Conservation (phyloP, 2,329 filamentous ascomycete species). For the Teratosphaeriaceae sp. region DNA sequence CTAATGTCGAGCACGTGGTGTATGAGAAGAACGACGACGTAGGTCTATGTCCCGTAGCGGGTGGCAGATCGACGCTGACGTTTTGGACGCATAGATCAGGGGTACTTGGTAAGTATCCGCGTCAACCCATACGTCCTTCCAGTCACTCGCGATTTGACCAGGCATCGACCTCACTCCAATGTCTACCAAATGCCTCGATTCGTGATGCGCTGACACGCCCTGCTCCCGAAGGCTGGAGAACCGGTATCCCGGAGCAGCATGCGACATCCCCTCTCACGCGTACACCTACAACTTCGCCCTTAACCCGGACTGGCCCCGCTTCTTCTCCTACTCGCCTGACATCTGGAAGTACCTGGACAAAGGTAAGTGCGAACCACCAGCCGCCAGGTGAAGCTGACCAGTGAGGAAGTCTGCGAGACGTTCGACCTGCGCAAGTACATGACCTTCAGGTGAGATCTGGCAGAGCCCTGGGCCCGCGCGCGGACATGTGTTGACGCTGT, state of each 20-base stretch:
- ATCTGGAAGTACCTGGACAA: conserved; percentile 45
- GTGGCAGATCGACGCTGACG: not conserved
- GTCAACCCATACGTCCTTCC: too few species aligned
- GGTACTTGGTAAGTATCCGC: too few species aligned
- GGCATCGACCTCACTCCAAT: too few species aligned
- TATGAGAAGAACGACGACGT: conserved; percentile 42
- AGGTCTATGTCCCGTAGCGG: conserved; percentile 14
- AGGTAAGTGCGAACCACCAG: too few species aligned
- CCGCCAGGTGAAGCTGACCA: too few species aligned
- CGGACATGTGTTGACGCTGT: too few species aligned
- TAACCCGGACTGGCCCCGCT: conserved; percentile 18
- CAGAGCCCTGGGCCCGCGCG: too few species aligned
- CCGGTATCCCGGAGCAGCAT: conserved; percentile 31
- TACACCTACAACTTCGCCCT: conserved; percentile 40
- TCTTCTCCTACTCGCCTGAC: conserved; percentile 40
- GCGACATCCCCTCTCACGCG: conserved; percentile 41
- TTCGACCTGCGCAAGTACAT: conserved; percentile 48
- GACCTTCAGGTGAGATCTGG: too few species aligned
- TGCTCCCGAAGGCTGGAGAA: too few species aligned
- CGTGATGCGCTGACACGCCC: too few species aligned
- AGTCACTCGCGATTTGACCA: too few species aligned
- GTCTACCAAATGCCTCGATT: too few species aligned
- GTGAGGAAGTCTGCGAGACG: conserved; percentile 41
- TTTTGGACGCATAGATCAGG: conserved; percentile 22
- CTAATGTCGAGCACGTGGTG: conserved; percentile 41